These are phyloP conservation scores for Aspergillus quadrilineatus DNA, from an alignment of 2,329 filamentous ascomycete genomes.

Conservation along the genomic window DNA sequence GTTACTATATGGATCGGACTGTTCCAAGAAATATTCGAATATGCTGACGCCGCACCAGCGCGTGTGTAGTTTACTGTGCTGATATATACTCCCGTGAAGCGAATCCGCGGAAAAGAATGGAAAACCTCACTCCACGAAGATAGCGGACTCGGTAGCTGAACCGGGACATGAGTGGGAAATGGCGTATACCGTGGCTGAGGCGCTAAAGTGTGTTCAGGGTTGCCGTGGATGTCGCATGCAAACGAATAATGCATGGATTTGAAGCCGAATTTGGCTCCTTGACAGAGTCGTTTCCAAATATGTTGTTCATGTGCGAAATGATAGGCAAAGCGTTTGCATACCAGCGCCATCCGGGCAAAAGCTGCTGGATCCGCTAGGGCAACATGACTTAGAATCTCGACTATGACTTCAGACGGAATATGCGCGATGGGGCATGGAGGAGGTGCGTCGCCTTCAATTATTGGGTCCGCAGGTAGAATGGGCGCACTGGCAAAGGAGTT, in stretches of 20 bases:
- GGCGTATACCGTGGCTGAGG: constrained; percentile 35
- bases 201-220: constrained; percentile 33
- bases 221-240: constrained; percentile 59
- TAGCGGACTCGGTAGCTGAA: constrained; percentile 38
- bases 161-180: constrained; percentile 29
- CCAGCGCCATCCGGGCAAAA: constrained; percentile 71
- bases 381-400: constrained; percentile 74
- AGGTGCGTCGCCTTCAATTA: constrained; percentile 68
- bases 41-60: constrained; percentile 67
- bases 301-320: constrained; percentile 79
- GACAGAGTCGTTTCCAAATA: constrained; percentile 78
- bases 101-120: constrained; percentile 75
- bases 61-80: constrained; percentile 94
- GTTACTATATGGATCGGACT: constrained; percentile 92
- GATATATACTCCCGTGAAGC: constrained; percentile 96
- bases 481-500: constrained; percentile 68
- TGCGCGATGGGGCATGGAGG: constrained; percentile 76
- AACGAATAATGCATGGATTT: constrained; percentile 79
- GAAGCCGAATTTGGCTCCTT: constrained; percentile 74
- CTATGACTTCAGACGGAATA: constrained; percentile 79
- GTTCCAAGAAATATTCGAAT: constrained; percentile 70
- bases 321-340: constrained; percentile 85
- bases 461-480: constrained; percentile 66
- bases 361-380: constrained; percentile 73
- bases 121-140: constrained; percentile 69